Base-by-base conservation (phyloP, 306 rosid genomes). In the Hylodesmum podocarpum region DNA sequence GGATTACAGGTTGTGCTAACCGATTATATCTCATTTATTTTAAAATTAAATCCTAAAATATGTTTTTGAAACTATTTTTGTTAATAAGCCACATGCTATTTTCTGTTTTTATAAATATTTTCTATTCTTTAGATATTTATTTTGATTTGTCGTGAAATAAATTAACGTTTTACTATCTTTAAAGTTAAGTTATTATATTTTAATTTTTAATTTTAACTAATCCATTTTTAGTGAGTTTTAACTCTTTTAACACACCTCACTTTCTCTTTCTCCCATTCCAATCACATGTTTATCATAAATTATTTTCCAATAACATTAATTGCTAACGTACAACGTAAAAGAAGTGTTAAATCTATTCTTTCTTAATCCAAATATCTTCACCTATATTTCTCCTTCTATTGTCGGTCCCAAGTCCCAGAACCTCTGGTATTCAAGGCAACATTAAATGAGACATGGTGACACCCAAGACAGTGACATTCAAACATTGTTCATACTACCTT, bases 381-480 rank as follows among this genome's bases (percentile, higher is more conserved):
- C n/a, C 59, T 2, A 9, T 10, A 10, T 27, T 27, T 10, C 21
- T 0, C 66, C 14, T 61, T 29, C 24, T 3, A 8, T 61, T 61
- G 66, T 61, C 3, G 25, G 41, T 15, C 25, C 13, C 15, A 8
- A 15, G 63, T 18, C 66, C 12, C 41, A 61, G 12, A 43, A 61
- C 66, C 27, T 61, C 3, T 8, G 24, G 43, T 61, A 31, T 61
- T n/a, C n/a, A n/a, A n/a, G n/a, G 24, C 15, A 8, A 34, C 46
- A 62, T 34, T 34, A 18, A 61, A 62, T 62, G 68, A 62, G 46
- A 62, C 44, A 34, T 59, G 46, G 68, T 16, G 44, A 50, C 58
- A 36, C 80, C 59, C 62, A 34, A 16, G 39, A 66, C 29, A 43
- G 19, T 36, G 41, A 44, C 54, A 65, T 73, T 73, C 73, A 59